Evolutionary conservation across 129 eudicot genomes (phyloP).

Genomic region (Calendula officinalis): DNA sequence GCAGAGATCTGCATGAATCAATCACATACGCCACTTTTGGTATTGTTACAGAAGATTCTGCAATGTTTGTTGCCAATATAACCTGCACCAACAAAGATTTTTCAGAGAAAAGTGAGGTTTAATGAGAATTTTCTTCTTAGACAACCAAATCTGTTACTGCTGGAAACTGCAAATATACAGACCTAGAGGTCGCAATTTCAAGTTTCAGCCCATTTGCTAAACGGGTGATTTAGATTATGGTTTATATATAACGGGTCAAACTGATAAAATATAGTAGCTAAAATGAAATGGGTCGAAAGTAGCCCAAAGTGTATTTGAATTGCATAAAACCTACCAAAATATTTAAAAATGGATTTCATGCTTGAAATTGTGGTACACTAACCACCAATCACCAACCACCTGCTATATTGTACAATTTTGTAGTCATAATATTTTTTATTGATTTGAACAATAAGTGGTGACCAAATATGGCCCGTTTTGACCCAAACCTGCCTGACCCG

Average conservation of each 20-base stretch:
- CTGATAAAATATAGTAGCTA: background rate
- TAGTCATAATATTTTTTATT: too few species aligned
- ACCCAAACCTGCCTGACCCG: background rate
- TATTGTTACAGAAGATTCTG: conserved; percentile 95
- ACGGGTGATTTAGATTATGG: background rate
- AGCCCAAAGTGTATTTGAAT: background rate
- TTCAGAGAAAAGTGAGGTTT: conserved; percentile 13
- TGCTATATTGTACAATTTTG: too few species aligned
- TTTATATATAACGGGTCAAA: background rate
- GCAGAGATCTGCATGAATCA: conserved; percentile 94
- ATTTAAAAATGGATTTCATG: too few species aligned
- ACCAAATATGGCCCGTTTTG: background rate
- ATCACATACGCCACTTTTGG: conserved; percentile 92
- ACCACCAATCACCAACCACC: too few species aligned
- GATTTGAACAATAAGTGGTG: background rate
- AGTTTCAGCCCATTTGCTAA: background rate
- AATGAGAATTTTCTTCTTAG: conserved; percentile 8
- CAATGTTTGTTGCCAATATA: conserved; percentile 93
- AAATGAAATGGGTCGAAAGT: background rate
- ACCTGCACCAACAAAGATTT: conserved; percentile 48
- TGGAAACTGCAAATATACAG: conserved; percentile 6
- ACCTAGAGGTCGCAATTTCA: background rate
- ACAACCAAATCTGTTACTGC: conserved; percentile 5
- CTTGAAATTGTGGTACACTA: background rate
- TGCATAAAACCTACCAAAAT: conserved; percentile 5